A percentile compares a stretch with the other conserved stretches of the same genome.
Conservation (phyloP, 2,329 filamentous ascomycete species). For the Exophiala sp. region DNA sequence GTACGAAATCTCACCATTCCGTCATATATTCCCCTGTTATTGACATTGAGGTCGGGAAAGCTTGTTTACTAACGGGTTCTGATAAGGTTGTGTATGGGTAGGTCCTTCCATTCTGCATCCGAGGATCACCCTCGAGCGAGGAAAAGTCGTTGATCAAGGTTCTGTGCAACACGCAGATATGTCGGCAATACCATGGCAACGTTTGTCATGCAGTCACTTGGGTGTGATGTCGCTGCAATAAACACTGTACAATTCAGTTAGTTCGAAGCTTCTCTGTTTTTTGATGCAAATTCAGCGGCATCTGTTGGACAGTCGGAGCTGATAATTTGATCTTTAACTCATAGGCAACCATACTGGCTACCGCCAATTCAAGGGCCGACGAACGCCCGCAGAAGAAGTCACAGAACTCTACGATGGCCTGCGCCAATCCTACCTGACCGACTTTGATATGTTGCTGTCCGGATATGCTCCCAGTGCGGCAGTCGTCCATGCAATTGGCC, state of each 20-base stretch:
- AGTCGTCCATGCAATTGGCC: slow-evolving; percentile 77
- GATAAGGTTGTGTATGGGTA: slow-evolving; percentile 70
- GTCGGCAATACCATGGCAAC: slow-evolving; percentile 97
- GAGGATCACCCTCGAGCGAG: neutral
- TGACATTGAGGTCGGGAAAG: neutral
- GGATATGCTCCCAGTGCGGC: slow-evolving; percentile 90
- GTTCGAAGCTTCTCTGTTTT: slow-evolving; percentile 32
- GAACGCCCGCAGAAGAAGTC: slow-evolving; percentile 77
- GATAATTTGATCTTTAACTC: neutral
- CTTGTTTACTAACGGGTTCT: slow-evolving; percentile 30
- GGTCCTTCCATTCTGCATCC: slow-evolving; percentile 33
- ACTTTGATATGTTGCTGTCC: slow-evolving; percentile 91
- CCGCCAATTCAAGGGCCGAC: slow-evolving; percentile 79
- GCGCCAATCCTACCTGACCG: slow-evolving; percentile 75
- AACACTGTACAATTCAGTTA: slow-evolving; percentile 98
- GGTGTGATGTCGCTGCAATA: slow-evolving; percentile 87
- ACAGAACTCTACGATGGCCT: slow-evolving; percentile 79
- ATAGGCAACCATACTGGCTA: slow-evolving; percentile 95
- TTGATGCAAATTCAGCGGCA: neutral
- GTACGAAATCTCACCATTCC: slow-evolving; percentile 54
- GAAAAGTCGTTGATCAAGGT: neutral
- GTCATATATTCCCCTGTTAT: neutral
- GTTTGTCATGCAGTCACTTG: slow-evolving; percentile 87
- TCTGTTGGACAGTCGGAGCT: too few species aligned
- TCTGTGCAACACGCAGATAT: slow-evolving; percentile 60